Conservation (phyloP, 768 basidiomycete species). For the Trametes cingulata region DNA sequence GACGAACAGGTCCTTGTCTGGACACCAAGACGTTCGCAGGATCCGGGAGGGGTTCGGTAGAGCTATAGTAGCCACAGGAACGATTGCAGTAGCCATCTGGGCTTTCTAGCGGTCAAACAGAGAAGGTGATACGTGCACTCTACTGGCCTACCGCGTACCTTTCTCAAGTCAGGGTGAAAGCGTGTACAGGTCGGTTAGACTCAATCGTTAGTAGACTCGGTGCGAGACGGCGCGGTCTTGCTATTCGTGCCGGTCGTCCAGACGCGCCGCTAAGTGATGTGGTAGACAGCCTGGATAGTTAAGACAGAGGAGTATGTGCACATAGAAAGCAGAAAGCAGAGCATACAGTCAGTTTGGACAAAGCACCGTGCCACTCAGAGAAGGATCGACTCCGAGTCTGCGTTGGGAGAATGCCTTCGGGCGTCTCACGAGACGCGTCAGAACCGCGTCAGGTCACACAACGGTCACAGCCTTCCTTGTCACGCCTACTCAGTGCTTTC, state of each 20-base stretch:
- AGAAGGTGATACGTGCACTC: neutral
- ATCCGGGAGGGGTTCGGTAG: slow-evolving; percentile 61
- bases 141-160: no score
- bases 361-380: slow-evolving; percentile 6
- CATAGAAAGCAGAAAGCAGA: slow-evolving; percentile 7
- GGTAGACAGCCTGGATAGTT: neutral
- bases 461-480: neutral
- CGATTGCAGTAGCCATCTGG: slow-evolving; percentile 40
- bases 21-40: slow-evolving; percentile 69
- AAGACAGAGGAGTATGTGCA: neutral
- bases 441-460: slow-evolving; percentile 7
- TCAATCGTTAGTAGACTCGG: no score
- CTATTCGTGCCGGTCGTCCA: neutral
- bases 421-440: slow-evolving; percentile 8
- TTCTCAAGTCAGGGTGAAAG: no score
- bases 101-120: slow-evolving; percentile 1
- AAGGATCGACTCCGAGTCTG: neutral
- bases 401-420: neutral
- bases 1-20: slow-evolving; percentile 79
- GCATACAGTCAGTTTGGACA: slow-evolving; percentile 4
- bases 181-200: neutral
- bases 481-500: neutral
- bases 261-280: neutral
- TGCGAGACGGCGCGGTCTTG: neutral
- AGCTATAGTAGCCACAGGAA: slow-evolving; percentile 55